Percentiles rank a stretch among this genome's conserved stretches.
Conservation (phyloP, 495 filamentous ascomycete species). For the Xylaria bambusicola region DNA sequence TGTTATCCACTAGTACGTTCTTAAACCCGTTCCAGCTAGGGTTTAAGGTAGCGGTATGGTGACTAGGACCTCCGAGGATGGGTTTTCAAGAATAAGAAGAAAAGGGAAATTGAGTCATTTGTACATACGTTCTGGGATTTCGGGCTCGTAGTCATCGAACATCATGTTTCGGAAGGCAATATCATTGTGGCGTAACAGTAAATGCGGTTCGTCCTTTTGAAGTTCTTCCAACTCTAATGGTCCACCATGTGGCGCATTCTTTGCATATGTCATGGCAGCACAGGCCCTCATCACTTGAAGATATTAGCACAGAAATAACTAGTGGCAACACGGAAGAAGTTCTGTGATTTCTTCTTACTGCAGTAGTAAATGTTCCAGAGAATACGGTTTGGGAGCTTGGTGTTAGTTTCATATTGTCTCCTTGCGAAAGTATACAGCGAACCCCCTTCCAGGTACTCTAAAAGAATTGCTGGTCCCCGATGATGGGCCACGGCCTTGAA, state of each 20-base stretch:
- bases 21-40: too few relatives aligned
- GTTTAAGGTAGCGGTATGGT: too few relatives aligned
- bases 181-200: neutral
- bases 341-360: neutral
- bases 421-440: neutral
- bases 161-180: neutral
- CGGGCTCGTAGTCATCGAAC: neutral
- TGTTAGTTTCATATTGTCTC: neutral
- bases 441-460: slow-evolving; percentile 1
- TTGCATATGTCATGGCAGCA: neutral
- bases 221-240: neutral
- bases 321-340: neutral
- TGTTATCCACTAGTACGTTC: neutral
- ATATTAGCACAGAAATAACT: neutral
- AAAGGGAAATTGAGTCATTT: too few relatives aligned
- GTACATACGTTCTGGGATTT: slow-evolving; percentile 4
- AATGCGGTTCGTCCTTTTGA: neutral
- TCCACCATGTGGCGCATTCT: neutral
- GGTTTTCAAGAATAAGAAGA: neutral
- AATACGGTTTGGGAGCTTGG: neutral
- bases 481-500: neutral
- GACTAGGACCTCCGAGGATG: too few relatives aligned
- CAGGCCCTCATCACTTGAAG: neutral
- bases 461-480: neutral
- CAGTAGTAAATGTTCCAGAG: neutral